Evolutionary conservation across 352 stramenopile genomes (phyloP).

Genomic region (Thalassiosira mediterranea): DNA sequence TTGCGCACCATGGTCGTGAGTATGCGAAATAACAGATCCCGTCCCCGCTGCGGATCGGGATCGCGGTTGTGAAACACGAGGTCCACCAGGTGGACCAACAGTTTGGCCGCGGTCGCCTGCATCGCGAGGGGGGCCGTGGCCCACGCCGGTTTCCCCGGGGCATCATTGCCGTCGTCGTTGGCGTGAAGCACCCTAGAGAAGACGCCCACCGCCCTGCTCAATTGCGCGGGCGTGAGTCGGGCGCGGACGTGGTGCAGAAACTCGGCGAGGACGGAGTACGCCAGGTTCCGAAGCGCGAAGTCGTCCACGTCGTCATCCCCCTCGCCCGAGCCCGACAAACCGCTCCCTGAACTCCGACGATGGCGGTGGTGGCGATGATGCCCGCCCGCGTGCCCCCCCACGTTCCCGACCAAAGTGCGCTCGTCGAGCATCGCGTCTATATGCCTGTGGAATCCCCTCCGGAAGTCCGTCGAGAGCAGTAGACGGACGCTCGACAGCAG

Average conservation of each 20-base stretch:
- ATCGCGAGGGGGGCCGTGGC: slow-evolving; percentile 88
- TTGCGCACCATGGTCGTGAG: slow-evolving; percentile 90
- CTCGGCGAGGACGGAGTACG: slow-evolving; percentile 96
- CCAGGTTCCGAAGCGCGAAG: slow-evolving; percentile 90
- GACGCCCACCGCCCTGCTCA: slow-evolving; percentile 91
- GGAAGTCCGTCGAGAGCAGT: slow-evolving; percentile 97
- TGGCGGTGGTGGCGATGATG: background rate
- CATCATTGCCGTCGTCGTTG: slow-evolving; percentile 77
- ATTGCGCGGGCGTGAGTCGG: slow-evolving; percentile 93
- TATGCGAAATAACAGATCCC: slow-evolving; percentile 85
- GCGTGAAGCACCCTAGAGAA: slow-evolving; percentile 78
- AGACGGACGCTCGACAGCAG: slow-evolving; percentile 94
- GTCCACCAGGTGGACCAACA: slow-evolving; percentile 96
- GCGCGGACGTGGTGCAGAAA: slow-evolving; percentile 96
- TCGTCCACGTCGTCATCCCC: too few species aligned
- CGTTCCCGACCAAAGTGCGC: slow-evolving; percentile 90
- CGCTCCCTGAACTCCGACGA: background rate
- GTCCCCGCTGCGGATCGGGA: slow-evolving; percentile 70
- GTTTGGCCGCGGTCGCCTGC: slow-evolving; percentile 93
- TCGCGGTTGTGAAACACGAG: slow-evolving; percentile 94
- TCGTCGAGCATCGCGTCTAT: slow-evolving; percentile 96
- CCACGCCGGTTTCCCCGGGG: slow-evolving; percentile 67
- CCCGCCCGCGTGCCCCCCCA: background rate
- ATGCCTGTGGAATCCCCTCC: slow-evolving; percentile 93
- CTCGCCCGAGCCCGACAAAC: background rate